Evolutionary conservation across 768 basidiomycete species (phyloP).

Genomic region (Mycena polygramma): DNA sequence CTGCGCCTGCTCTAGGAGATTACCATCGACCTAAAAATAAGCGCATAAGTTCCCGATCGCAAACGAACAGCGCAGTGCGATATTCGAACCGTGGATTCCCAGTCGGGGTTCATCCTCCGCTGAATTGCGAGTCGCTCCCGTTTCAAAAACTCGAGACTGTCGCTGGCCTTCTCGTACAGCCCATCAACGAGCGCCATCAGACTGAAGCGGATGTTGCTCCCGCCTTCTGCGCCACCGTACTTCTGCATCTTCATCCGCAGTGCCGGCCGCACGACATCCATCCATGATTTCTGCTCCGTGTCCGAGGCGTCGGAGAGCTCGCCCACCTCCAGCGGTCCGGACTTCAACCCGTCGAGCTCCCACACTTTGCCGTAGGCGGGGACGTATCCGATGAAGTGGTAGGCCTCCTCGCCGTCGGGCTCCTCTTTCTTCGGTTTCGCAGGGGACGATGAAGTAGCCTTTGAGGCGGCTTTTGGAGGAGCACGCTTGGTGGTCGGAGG

Average conservation of each 20-base stretch:
- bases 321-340: conserved; percentile 74
- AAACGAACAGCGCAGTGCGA: not conserved
- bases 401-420: conserved; percentile 59
- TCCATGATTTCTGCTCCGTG: conserved; percentile 56
- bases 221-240: conserved; percentile 61
- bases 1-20: conserved; percentile 45
- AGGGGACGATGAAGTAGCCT: conserved; percentile 24
- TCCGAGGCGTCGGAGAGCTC: conserved; percentile 52
- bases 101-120: conserved; percentile 53
- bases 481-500: conserved; percentile 50
- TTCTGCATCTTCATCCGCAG: conserved; percentile 73
- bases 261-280: conserved; percentile 72
- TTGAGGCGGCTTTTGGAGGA: conserved; percentile 53
- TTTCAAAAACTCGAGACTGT: conserved; percentile 67
- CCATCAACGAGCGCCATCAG: conserved; percentile 73
- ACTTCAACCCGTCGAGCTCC: conserved; percentile 76
- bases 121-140: conserved; percentile 62
- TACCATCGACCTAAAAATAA: conserved; percentile 54
- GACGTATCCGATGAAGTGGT: conserved; percentile 77
- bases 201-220: conserved; percentile 68
- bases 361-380: conserved; percentile 75
- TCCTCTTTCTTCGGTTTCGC: conserved; percentile 40
- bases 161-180: conserved; percentile 59
- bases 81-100: conserved; percentile 50
- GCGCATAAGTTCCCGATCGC: not conserved